These are phyloP conservation scores for Myxozyma neglecta DNA, from an alignment of 805 yeast genomes.

Conservation along the genomic window DNA sequence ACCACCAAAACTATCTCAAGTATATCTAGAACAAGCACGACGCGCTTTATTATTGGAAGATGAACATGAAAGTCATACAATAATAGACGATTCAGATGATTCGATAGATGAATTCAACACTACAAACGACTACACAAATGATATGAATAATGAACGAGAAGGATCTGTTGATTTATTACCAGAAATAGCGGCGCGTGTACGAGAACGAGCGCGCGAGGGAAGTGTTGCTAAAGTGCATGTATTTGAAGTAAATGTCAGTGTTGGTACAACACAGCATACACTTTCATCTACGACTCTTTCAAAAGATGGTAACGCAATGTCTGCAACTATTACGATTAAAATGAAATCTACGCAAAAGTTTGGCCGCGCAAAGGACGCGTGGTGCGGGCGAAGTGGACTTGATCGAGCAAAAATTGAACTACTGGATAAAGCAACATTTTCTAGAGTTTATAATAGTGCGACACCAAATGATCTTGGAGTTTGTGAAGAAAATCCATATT, in stretches of 20 bases:
- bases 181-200: slow-evolving; percentile 25
- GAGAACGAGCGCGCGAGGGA: neutral
- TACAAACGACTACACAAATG: neutral
- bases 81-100: slow-evolving; percentile 1
- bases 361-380: slow-evolving; percentile 11
- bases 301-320: neutral
- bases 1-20: slow-evolving; percentile 15
- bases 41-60: neutral
- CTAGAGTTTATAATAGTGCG: slow-evolving; percentile 16
- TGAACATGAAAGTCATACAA: neutral
- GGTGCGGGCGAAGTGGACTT: slow-evolving; percentile 9
- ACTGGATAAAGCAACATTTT: slow-evolving; percentile 9
- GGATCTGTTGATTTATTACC: slow-evolving; percentile 18
- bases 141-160: neutral
- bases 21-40: slow-evolving; percentile 8
- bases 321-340: slow-evolving; percentile 1
- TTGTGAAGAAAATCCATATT: slow-evolving; percentile 12
- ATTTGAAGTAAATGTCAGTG: slow-evolving; percentile 1
- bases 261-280: slow-evolving; percentile 1
- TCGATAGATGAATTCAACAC: neutral
- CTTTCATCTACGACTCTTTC: neutral
- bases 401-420: neutral
- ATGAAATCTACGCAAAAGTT: slow-evolving; percentile 11
- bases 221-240: neutral
- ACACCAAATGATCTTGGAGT: slow-evolving; percentile 26